A percentile compares a stretch with the other conserved stretches of the same genome.
Evolutionary conservation across 129 eudicot genomes (phyloP).

Genomic region (Apium graveolens): DNA sequence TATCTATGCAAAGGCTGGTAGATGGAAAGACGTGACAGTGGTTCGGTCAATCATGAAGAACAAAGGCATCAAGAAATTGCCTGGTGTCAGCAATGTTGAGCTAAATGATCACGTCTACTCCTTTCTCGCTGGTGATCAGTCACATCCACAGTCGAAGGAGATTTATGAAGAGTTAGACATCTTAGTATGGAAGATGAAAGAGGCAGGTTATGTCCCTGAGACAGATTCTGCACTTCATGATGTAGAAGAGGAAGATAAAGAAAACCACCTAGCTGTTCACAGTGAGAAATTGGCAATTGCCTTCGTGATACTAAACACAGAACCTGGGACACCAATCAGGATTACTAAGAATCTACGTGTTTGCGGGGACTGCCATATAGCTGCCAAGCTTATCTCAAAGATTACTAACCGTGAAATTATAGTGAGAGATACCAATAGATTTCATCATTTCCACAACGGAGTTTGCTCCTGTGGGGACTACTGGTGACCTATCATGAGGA

Average conservation of each 20-base stretch:
- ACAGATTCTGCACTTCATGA: slow-evolving; percentile 67
- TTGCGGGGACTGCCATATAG: slow-evolving; percentile 80
- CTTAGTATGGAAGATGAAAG: slow-evolving; percentile 60
- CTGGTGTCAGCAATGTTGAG: slow-evolving; percentile 78
- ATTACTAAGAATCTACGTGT: slow-evolving; percentile 81
- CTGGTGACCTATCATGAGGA: slow-evolving; percentile 34
- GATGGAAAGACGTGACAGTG: slow-evolving; percentile 66
- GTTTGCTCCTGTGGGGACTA: slow-evolving; percentile 77
- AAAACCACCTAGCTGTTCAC: slow-evolving; percentile 56
- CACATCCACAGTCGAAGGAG: slow-evolving; percentile 47
- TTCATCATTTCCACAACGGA: slow-evolving; percentile 61
- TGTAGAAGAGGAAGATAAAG: slow-evolving; percentile 81
- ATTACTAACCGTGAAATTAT: slow-evolving; percentile 52
- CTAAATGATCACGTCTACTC: slow-evolving; percentile 45
- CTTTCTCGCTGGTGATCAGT: slow-evolving; percentile 70
- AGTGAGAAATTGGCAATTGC: slow-evolving; percentile 82
- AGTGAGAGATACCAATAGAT: slow-evolving; percentile 68
- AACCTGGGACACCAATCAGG: slow-evolving; percentile 40
- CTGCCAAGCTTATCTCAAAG: slow-evolving; percentile 62
- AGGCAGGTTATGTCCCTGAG: slow-evolving; percentile 59
- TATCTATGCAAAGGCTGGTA: slow-evolving; percentile 86
- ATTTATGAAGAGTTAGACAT: slow-evolving; percentile 46
- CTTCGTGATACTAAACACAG: slow-evolving; percentile 53
- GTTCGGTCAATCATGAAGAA: slow-evolving; percentile 62
- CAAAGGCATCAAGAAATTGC: slow-evolving; percentile 66